These are phyloP conservation scores for Piper longum DNA, from an alignment of 164 flowering plant genomes.

Conservation along the genomic window DNA sequence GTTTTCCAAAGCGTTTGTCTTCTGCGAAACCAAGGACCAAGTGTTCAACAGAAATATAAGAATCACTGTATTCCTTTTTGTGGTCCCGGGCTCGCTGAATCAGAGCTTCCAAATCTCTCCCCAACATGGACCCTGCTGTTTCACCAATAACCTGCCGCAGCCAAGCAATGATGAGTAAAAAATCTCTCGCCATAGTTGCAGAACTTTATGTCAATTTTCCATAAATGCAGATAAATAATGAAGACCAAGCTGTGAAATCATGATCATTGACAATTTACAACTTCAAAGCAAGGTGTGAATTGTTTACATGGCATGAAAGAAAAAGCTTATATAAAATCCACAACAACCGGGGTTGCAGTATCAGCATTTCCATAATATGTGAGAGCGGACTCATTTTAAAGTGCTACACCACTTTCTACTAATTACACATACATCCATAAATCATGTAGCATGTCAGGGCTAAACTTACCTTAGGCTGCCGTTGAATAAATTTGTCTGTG, in stretches of 20 bases:
- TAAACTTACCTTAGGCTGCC: conserved; percentile 75
- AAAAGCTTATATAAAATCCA: no score
- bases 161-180: not conserved
- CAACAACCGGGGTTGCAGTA: no score
- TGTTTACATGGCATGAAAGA: no score
- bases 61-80: conserved; percentile 84
- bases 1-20: conserved; percentile 86
- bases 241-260: no score
- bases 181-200: not conserved
- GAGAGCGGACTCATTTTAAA: no score
- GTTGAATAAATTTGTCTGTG: conserved; percentile 74
- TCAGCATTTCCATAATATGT: no score
- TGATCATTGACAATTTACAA: no score
- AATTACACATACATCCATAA: not conserved
- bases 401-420: no score
- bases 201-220: no score
- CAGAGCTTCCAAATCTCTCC: conserved; percentile 78
- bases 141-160: conserved; percentile 66
- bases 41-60: conserved; percentile 91
- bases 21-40: conserved; percentile 68
- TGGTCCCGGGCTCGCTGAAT: conserved; percentile 67
- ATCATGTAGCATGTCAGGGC: not conserved
- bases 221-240: no score
- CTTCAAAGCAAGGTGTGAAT: no score
- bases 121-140: conserved; percentile 87